phyloP scores from a whole-genome alignment of 2,329 filamentous ascomycete genomes.

The Aspergillus oerlinghausenensis region DNA sequence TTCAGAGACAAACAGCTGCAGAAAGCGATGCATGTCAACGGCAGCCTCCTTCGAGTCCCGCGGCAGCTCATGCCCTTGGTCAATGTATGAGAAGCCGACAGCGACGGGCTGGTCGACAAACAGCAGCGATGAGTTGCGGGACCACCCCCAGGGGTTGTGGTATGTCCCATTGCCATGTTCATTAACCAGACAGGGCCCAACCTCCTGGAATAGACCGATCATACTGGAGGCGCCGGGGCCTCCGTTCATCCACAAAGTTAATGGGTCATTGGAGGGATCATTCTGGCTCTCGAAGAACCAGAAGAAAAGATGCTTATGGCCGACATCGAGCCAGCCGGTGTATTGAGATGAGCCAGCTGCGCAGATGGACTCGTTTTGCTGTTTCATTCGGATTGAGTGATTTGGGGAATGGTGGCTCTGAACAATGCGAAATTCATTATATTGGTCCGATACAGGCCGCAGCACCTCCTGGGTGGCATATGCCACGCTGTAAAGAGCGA shows the following conservation, averaged over 20 bases:
- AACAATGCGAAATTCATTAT: neutral
- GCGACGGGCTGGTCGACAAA: slow-evolving; percentile 25
- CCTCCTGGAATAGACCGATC: slow-evolving; percentile 14
- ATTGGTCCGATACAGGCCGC: neutral
- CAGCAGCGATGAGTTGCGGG: slow-evolving; percentile 20
- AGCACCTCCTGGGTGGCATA: neutral
- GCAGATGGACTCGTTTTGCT: slow-evolving; percentile 23
- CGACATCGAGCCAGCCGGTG: slow-evolving; percentile 25
- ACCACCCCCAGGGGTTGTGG: slow-evolving; percentile 19
- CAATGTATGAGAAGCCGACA: slow-evolving; percentile 24
- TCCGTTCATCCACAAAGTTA: slow-evolving; percentile 21
- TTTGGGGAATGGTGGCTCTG: slow-evolving; percentile 4
- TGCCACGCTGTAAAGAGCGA: neutral
- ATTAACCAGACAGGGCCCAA: slow-evolving; percentile 15
- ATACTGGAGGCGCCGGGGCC: slow-evolving; percentile 19
- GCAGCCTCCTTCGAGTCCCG: slow-evolving; percentile 41
- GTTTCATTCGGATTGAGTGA: slow-evolving; percentile 21
- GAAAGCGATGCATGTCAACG: slow-evolving; percentile 47
- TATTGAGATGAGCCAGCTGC: slow-evolving; percentile 23
- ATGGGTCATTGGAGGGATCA: slow-evolving; percentile 15
- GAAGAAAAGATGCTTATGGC: slow-evolving; percentile 15
- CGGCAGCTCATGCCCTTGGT: slow-evolving; percentile 9
- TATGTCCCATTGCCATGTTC: slow-evolving; percentile 19
- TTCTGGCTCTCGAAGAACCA: slow-evolving; percentile 24
- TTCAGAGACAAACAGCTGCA: slow-evolving; percentile 45